Conservation (phyloP, 176 grass and related monocot species). For the Alopecurus myosuroides region DNA sequence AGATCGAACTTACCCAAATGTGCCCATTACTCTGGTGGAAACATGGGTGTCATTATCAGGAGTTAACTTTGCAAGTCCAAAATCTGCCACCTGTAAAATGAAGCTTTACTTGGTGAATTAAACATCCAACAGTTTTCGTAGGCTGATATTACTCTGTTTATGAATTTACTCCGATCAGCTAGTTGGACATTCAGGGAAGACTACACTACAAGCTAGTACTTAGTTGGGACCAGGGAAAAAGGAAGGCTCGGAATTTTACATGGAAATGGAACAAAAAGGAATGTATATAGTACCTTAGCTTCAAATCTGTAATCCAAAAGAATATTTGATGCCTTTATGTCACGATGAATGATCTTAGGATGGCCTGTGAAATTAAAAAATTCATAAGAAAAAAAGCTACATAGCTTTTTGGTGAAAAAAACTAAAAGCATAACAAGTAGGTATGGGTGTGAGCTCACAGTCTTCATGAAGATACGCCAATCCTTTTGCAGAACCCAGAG, state of each 20-base stretch:
- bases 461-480: constrained; percentile 88
- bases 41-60: constrained; percentile 84
- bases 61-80: constrained; percentile 89
- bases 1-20: constrained; percentile 68
- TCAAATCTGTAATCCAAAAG: constrained; percentile 65
- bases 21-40: constrained; percentile 95
- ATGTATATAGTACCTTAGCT: constrained; percentile 49
- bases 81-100: constrained; percentile 85
- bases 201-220: neutral
- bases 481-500: constrained; percentile 77
- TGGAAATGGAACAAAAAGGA: neutral
- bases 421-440: constrained; percentile 20
- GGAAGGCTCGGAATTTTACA: neutral
- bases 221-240: neutral
- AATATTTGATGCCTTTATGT: constrained; percentile 75
- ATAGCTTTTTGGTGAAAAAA: neutral
- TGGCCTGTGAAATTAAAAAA: constrained; percentile 39
- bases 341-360: constrained; percentile 77
- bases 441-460: constrained; percentile 45
- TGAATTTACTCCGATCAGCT: constrained; percentile 12
- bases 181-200: neutral
- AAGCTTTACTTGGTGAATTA: constrained; percentile 6
- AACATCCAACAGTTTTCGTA: neutral
- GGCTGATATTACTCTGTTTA: constrained; percentile 21
- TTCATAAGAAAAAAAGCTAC: neutral